Percentiles rank a stretch among this genome's conserved stretches.
These are phyloP conservation scores for Camelina laxa DNA, from an alignment of 345 rosid species.

Conservation along the genomic window DNA sequence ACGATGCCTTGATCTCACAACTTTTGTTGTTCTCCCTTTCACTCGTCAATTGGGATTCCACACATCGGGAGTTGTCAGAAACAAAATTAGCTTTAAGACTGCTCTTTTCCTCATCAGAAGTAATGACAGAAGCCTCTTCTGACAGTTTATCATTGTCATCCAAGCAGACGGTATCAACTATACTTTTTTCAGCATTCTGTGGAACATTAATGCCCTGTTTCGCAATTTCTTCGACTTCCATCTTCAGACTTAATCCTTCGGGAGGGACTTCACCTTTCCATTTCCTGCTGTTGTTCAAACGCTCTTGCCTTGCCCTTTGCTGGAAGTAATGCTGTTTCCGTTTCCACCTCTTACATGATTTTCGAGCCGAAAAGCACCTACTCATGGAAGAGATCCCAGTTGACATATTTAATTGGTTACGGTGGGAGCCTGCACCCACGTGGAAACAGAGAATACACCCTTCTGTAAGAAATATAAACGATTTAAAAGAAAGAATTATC, in stretches of 20 bases:
- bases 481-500: slow-evolving; percentile 1
- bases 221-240: slow-evolving; percentile 44
- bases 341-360: slow-evolving; percentile 89
- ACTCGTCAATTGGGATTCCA: slow-evolving; percentile 36
- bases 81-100: slow-evolving; percentile 41
- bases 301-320: slow-evolving; percentile 90
- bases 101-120: slow-evolving; percentile 51
- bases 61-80: slow-evolving; percentile 44
- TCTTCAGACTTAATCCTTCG: slow-evolving; percentile 48
- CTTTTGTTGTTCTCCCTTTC: slow-evolving; percentile 44
- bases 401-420: slow-evolving; percentile 49
- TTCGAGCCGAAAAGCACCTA: slow-evolving; percentile 64
- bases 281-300: slow-evolving; percentile 85
- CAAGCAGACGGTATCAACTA: slow-evolving; percentile 46
- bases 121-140: slow-evolving; percentile 46
- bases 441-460: slow-evolving; percentile 20
- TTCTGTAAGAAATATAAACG: neutral
- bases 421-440: slow-evolving; percentile 58
- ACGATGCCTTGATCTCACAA: slow-evolving; percentile 49
- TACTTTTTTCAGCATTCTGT: slow-evolving; percentile 10
- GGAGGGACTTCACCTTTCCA: slow-evolving; percentile 81
- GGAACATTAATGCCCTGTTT: slow-evolving; percentile 27
- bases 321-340: slow-evolving; percentile 74
- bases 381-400: slow-evolving; percentile 57
- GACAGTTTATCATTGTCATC: slow-evolving; percentile 52